Evolutionary conservation across 192 early-diverging fungal species (phyloP).

Genomic region (Coemansia asiatica): DNA sequence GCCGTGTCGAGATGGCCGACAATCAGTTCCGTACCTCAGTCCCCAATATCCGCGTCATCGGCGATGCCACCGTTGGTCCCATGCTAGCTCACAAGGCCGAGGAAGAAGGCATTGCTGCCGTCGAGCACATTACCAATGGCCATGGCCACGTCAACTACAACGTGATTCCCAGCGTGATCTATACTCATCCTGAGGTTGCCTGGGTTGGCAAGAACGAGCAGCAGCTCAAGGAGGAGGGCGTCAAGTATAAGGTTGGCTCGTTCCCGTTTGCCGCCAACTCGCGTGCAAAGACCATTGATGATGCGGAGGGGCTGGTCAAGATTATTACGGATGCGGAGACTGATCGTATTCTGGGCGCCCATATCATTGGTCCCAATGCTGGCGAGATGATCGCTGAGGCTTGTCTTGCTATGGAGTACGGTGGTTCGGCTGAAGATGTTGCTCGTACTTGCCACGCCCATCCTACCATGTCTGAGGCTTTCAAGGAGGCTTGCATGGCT

Average conservation of each 20-base stretch:
- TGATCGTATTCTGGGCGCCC: constrained; percentile 93
- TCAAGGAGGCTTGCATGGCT: constrained; percentile 98
- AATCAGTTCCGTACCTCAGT: constrained; percentile 78
- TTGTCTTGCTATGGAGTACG: constrained; percentile 96
- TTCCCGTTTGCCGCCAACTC: constrained; percentile 98
- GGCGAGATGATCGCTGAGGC: constrained; percentile 99
- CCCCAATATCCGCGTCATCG: constrained; percentile 88
- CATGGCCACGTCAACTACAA: constrained; percentile 99
- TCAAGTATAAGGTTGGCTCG: constrained; percentile 86
- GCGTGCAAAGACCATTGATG: constrained; percentile 95
- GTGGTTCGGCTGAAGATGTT: constrained; percentile 96
- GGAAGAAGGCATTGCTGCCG: constrained; percentile 97
- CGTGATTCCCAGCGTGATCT: constrained; percentile 96
- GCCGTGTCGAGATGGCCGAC: constrained; percentile 82
- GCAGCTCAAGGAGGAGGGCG: constrained; percentile 81
- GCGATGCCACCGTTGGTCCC: constrained; percentile 93
- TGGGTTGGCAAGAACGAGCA: constrained; percentile 98
- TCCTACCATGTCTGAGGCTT: constrained; percentile 94
- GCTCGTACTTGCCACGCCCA: constrained; percentile 97
- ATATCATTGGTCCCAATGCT: constrained; percentile 98
- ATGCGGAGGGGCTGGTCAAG: constrained; percentile 93
- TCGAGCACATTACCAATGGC: constrained; percentile 87
- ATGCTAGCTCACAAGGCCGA: constrained; percentile 99
- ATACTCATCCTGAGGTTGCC: constrained; percentile 97
- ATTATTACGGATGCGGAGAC: constrained; percentile 95